Evolutionary conservation across 306 rosid species (phyloP).

Genomic region (Fagus crenata): DNA sequence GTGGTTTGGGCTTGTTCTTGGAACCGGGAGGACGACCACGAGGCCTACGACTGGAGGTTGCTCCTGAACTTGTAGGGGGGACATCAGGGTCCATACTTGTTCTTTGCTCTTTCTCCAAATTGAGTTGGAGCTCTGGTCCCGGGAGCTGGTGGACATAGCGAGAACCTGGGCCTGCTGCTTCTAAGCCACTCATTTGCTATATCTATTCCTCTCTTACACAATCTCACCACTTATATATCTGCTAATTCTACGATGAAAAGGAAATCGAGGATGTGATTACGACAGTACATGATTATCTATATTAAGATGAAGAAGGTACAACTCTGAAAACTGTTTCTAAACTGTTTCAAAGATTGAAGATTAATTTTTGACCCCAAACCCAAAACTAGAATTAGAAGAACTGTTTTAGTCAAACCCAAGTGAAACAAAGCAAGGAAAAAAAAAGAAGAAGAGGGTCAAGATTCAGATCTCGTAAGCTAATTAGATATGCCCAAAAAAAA

Average conservation of each 20-base stretch:
- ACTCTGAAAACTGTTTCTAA: neutral
- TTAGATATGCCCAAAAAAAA: neutral
- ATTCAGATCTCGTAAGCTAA: neutral
- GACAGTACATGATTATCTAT: neutral
- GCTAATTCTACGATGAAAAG: neutral
- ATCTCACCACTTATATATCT: neutral
- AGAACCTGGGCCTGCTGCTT: slow-evolving; percentile 25
- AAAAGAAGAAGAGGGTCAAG: neutral
- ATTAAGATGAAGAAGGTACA: neutral
- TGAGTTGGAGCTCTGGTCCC: slow-evolving; percentile 38
- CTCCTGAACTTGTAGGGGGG: slow-evolving; percentile 28
- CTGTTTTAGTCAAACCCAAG: neutral
- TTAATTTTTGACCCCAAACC: neutral
- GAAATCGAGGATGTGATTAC: neutral
- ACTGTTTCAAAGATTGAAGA: neutral
- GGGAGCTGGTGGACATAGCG: slow-evolving; percentile 30
- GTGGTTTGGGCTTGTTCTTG: slow-evolving; percentile 40
- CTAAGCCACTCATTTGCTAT: slow-evolving; percentile 27
- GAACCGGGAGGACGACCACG: slow-evolving; percentile 42
- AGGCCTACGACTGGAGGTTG: slow-evolving; percentile 26
- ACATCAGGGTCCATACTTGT: slow-evolving; percentile 16
- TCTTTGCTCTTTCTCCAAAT: slow-evolving; percentile 16
- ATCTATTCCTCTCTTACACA: neutral
- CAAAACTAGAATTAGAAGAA: neutral
- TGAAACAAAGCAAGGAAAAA: neutral